Evolutionary conservation across 495 filamentous ascomycete species (phyloP).

Genomic region (Aspergillus saccharolyticus): DNA sequence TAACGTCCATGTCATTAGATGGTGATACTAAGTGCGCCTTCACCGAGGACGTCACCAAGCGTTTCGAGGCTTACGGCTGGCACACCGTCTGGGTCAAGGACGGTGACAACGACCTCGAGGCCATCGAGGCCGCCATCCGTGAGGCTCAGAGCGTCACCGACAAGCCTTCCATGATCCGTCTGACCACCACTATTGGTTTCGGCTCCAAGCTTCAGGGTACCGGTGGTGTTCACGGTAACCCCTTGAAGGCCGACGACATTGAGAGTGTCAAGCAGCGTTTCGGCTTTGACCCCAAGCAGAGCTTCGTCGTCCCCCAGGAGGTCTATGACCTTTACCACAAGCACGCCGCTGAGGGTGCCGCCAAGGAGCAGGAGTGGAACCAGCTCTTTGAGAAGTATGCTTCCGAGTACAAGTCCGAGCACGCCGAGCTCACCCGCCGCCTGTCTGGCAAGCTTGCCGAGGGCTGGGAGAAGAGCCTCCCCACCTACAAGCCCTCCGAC

Average conservation of each 20-base stretch:
- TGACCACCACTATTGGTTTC: conserved; percentile 96
- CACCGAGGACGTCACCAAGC: conserved; percentile 93
- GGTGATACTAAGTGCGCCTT: conserved; percentile 93
- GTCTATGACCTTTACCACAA: conserved; percentile 89
- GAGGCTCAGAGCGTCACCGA: conserved; percentile 80
- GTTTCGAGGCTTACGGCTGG: conserved; percentile 98
- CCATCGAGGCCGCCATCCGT: conserved; percentile 83
- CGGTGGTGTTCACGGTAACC: conserved; percentile 89
- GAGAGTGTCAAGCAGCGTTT: conserved; percentile 87
- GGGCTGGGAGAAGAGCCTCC: conserved; percentile 94
- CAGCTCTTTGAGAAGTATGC: conserved; percentile 83
- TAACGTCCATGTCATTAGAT: conserved; percentile 45
- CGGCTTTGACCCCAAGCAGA: conserved; percentile 92
- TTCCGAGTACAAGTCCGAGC: conserved; percentile 66
- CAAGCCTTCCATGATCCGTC: conserved; percentile 96
- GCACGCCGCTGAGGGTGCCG: conserved; percentile 76
- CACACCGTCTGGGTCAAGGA: conserved; percentile 81
- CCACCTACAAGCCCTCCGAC: conserved; percentile 85
- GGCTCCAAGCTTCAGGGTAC: conserved; percentile 92
- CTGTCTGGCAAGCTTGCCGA: conserved; percentile 80
- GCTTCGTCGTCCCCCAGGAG: conserved; percentile 87
- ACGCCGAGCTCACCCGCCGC: conserved; percentile 76
- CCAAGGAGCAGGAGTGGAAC: conserved; percentile 93
- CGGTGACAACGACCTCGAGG: conserved; percentile 84
- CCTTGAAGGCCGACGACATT: conserved; percentile 89